A percentile compares a stretch with the other conserved stretches of the same genome.
Evolutionary conservation across 805 yeast genomes (phyloP).

Genomic region (Ogataea degrootiae): DNA sequence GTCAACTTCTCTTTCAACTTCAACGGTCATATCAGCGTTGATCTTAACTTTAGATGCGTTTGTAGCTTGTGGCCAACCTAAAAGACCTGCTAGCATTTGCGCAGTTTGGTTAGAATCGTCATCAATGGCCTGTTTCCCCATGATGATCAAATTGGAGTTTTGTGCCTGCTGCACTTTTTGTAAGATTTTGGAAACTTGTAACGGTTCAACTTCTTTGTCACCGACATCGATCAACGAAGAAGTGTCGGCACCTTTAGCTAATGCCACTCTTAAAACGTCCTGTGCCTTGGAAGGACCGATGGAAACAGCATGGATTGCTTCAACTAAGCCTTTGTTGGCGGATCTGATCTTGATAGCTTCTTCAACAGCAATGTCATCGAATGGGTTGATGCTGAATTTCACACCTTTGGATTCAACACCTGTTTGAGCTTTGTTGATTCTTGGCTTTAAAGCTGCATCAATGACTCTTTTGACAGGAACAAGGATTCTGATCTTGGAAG

Average conservation of each 20-base stretch:
- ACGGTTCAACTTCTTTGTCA: conserved; percentile 69
- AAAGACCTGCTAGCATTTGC: conserved; percentile 89
- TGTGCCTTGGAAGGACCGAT: conserved; percentile 85
- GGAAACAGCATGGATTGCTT: conserved; percentile 82
- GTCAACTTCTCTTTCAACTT: conserved; percentile 88
- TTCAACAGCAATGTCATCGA: conserved; percentile 95
- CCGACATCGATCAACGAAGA: conserved; percentile 80
- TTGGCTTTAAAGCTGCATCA: conserved; percentile 89
- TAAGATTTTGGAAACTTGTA: conserved; percentile 83
- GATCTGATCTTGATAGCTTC: conserved; percentile 82
- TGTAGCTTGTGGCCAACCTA: conserved; percentile 96
- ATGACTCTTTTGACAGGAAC: conserved; percentile 95
- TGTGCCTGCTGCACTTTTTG: conserved; percentile 66
- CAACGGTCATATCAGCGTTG: conserved; percentile 51
- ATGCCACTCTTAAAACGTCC: conserved; percentile 81
- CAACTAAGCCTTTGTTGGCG: conserved; percentile 60
- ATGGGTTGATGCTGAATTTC: conserved; percentile 91
- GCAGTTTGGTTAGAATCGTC: conserved; percentile 95
- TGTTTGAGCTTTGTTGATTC: conserved; percentile 79
- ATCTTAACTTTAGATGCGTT: conserved; percentile 83
- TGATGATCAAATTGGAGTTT: conserved; percentile 69
- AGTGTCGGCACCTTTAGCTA: conserved; percentile 92
- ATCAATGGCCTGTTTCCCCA: conserved; percentile 97
- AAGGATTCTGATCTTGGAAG: conserved; percentile 59
- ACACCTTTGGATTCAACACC: conserved; percentile 87